These are phyloP conservation scores for Chloromonas sp. DNA, from an alignment of 163 green algal species.

Conservation along the genomic window DNA sequence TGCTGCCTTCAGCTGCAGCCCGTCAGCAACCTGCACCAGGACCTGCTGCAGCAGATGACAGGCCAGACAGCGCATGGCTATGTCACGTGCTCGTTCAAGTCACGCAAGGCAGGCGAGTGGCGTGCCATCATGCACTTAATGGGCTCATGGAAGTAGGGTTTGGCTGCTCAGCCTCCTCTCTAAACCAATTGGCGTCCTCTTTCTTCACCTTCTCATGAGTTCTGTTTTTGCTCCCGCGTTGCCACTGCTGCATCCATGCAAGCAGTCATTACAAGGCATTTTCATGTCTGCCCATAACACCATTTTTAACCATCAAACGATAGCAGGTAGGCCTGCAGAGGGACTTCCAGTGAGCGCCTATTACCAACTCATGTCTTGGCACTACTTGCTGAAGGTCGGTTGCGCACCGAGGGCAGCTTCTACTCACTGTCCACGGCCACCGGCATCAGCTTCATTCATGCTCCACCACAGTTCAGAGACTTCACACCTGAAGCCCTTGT, in stretches of 20 bases:
- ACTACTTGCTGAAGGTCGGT: not conserved
- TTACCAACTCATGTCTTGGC: too few species aligned
- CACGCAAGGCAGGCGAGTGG: not conserved
- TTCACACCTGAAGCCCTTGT: not conserved
- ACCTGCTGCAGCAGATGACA: not conserved
- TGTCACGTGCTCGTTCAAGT: not conserved
- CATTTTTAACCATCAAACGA: not conserved
- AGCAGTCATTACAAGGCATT: not conserved
- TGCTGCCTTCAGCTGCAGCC: not conserved
- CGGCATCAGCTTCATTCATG: not conserved
- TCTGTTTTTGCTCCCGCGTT: not conserved
- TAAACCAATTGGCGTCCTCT: too few species aligned
- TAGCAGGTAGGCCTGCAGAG: not conserved
- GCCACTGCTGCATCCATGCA: not conserved
- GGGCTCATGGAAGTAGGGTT: too few species aligned
- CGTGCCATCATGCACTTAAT: not conserved
- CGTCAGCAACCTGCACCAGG: not conserved
- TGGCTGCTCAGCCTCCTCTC: too few species aligned
- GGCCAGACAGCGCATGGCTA: not conserved
- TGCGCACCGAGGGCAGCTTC: not conserved
- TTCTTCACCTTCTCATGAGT: too few species aligned
- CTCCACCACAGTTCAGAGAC: not conserved
- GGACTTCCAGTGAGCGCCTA: too few species aligned
- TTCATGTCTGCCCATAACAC: not conserved
- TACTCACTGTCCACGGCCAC: not conserved